Evolutionary conservation across 108 stramenopile species (phyloP), one percentile per base, ranked within the genome.

Genomic region (Fragilaria crotonensis): DNA sequence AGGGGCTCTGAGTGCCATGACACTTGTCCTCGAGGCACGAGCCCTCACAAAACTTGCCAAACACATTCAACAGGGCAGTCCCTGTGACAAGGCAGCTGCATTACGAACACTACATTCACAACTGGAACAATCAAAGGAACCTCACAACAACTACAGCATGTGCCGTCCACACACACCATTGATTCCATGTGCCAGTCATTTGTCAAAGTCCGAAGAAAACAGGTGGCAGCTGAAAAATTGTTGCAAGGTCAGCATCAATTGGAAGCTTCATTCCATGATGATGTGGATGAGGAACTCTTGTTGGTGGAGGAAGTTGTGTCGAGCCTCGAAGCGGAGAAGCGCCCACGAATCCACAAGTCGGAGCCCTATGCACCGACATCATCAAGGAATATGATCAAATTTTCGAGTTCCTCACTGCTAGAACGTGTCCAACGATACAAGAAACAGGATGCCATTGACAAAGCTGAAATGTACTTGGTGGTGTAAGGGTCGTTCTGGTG

Each of bases 141-240:
- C n/a, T n/a, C n/a, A 17, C 20, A 68, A 45, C 63, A 75, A 32
- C n/a, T 67, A 21, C 30, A 59, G 20, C 57, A 62, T 32, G 63
- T 80, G 14, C 75, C 75, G 0, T 48, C 72, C 5, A 73, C 75
- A 0, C 19, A 44, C 9, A 56, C 59, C 11, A 28, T 80, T 27
- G 75, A 76, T 26, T 48, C 63, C 1, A 75, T 76, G 57, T 76
- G 75, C 30, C 70, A 70, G 32, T 28, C 60, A 4, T 80, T 76
- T 23, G 18, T 52, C 1, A 28, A 52, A 28, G n/a, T n/a, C n/a
- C n/a, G n/a, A n/a, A n/a, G n/a, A n/a, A n/a, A n/a, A n/a, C n/a
- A 50, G 23, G 23, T 19, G 7, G 5, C 23, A 19, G 20, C 48
- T 50, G 53, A 9, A n/a, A 48, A n/a, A 3, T 45, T 47, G 14